Base-by-base conservation (phyloP, 257 asterid genomes). In the Mitragyna speciosa region DNA sequence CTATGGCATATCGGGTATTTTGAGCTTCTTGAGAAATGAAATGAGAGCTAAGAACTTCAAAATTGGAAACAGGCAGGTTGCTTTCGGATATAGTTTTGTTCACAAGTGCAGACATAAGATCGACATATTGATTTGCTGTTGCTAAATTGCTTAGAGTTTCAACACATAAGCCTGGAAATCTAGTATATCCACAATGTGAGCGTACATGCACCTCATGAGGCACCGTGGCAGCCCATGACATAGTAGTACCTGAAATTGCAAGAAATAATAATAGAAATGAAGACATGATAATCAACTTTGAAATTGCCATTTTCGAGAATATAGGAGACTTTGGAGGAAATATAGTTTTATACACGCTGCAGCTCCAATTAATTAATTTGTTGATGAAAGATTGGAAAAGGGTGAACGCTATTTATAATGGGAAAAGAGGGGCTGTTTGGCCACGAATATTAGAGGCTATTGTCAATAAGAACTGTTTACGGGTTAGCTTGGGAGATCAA, bases 141-240 rank as follows among this genome's bases (percentile, higher is more conserved):
- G 85, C 61, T 56, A 73, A 83, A 67, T 39, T 81, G 63, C 82
- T 47, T 78, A 90, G 75, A 73, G 90, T 84, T 69, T 88, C 88
- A 58, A 64, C 83, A 75, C 98, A 93, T 86, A 93, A 72, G 24
- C 79, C 78, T 6, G 95, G 97, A 75, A 83, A 87, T 61, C 91
- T 86, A 24, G 98, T 89, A 87, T 88, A 84, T 79, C 89, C 88
- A 84, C 98, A 93, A 45, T 88, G 77, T 52, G 68, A 51, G 68
- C 54, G 76, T 22, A 87, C 76, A 16, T 78, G 81, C 30, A 76
- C 83, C 17, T 79, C 76, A 31, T 49, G 47, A 61, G 67, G 73
- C 70, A n/a, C 63, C 14, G 30, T 78, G 24, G 78, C 30, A 2
- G 83, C 68, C 65, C 83, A 49, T 7, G 80, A 63, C 41, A 75